A percentile compares a stretch with the other conserved stretches of the same genome.
Evolutionary conservation across 1,139 yeast genomes (phyloP).

Genomic region (Sugiyamaella sp.): DNA sequence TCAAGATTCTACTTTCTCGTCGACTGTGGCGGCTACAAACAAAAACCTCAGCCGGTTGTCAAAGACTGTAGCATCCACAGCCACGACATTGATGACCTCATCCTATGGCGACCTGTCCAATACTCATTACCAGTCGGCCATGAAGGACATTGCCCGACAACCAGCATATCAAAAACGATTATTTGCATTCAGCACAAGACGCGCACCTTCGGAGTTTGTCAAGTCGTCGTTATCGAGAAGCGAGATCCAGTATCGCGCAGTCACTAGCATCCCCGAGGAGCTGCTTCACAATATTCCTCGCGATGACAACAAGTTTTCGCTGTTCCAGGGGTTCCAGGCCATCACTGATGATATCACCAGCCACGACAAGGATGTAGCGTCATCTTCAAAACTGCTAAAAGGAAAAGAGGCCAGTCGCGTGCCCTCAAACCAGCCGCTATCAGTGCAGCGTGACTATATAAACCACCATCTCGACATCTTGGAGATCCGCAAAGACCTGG

Average conservation of each 20-base stretch:
- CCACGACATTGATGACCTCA: slow-evolving; percentile 40
- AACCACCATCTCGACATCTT: slow-evolving; percentile 55
- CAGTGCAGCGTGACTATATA: slow-evolving; percentile 35
- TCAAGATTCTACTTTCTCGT: slow-evolving; percentile 33
- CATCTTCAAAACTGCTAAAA: slow-evolving; percentile 12
- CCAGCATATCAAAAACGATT: slow-evolving; percentile 44
- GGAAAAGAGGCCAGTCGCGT: neutral
- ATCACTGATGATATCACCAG: slow-evolving; percentile 42
- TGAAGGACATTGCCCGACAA: slow-evolving; percentile 49
- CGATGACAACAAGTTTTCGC: slow-evolving; percentile 46
- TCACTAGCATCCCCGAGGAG: slow-evolving; percentile 58
- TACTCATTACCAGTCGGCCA: slow-evolving; percentile 51
- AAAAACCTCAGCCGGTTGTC: slow-evolving; percentile 44
- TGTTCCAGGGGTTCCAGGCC: slow-evolving; percentile 71
- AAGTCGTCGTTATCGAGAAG: slow-evolving; percentile 36
- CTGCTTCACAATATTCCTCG: slow-evolving; percentile 55
- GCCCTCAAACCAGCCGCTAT: neutral
- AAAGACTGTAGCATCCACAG: slow-evolving; percentile 46
- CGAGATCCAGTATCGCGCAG: slow-evolving; percentile 40
- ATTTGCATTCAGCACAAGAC: slow-evolving; percentile 41
- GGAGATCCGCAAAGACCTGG: slow-evolving; percentile 64
- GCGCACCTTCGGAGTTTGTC: slow-evolving; percentile 49
- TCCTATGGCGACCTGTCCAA: slow-evolving; percentile 47
- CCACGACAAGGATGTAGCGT: slow-evolving; percentile 29
- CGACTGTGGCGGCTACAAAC: slow-evolving; percentile 45